Percentiles rank a stretch among this genome's conserved stretches.
Evolutionary conservation across 352 stramenopile genomes (phyloP).

Genomic region (Phytophthora idaei): DNA sequence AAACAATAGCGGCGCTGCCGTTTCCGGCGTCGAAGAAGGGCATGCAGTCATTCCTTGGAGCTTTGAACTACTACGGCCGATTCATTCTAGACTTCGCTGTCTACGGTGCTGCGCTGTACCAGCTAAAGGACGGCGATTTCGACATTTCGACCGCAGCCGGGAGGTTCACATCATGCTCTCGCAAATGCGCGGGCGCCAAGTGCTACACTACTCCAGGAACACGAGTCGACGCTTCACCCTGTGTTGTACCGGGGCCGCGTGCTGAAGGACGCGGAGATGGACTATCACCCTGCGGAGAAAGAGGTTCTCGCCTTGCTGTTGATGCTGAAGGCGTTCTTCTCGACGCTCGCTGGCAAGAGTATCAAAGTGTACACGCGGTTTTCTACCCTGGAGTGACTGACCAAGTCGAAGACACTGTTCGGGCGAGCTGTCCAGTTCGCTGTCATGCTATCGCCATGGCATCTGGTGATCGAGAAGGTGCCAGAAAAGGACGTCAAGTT

Average conservation of each 20-base stretch:
- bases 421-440: slow-evolving; percentile 17
- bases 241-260: slow-evolving; percentile 12
- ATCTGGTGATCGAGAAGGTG: not conserved
- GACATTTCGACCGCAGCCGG: slow-evolving; percentile 7
- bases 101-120: slow-evolving; percentile 9
- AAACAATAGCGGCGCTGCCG: not conserved
- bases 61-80: not conserved
- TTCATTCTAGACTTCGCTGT: not conserved
- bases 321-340: slow-evolving; percentile 12
- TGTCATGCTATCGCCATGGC: slow-evolving; percentile 17
- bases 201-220: slow-evolving; percentile 11
- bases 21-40: not conserved
- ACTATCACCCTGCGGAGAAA: slow-evolving; percentile 24
- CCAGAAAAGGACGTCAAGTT: slow-evolving; percentile 5
- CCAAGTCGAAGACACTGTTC: slow-evolving; percentile 18
- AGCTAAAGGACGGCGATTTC: slow-evolving; percentile 17
- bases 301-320: slow-evolving; percentile 19
- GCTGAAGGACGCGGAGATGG: slow-evolving; percentile 12
- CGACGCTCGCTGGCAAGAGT: not conserved
- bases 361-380: slow-evolving; percentile 20
- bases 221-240: slow-evolving; percentile 14
- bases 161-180: slow-evolving; percentile 25
- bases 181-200: slow-evolving; percentile 29
- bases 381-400: slow-evolving; percentile 30
- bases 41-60: not conserved